Base-by-base conservation (phyloP, 2,329 filamentous ascomycete species). In the Phialocephala subalpina region DNA sequence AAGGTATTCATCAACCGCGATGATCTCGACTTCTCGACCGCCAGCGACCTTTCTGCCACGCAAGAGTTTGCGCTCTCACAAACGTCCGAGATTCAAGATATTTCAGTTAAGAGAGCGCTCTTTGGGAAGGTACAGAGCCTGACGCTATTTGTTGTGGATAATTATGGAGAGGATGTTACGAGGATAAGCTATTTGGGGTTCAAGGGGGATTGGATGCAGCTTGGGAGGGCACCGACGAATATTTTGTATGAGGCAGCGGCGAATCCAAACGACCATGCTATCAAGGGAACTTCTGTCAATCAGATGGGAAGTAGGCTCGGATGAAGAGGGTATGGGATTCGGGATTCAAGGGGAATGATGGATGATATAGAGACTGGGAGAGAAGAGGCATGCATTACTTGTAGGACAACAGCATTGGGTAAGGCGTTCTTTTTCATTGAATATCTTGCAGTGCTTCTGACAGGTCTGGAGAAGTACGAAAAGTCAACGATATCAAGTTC, bases 161-260 rank as follows among this genome's bases (percentile, higher is more conserved):
- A 98, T 77, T 97, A 95, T 79, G 86, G 89, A 72, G 86, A 88
- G 12, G 92, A 97, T 63, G 88, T 91, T 63, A 95, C 92, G 53
- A 85, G 89, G 58, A 78, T 98, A 1, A 89, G 84, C 68, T 99
- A 97, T 80, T 70, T 98, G 64, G 96, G 92, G 0, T 98, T 99
- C 82, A 94, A 93, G 80, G 96, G 96, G 27, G 93, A 97, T 80
- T 98, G 93, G 85, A 96, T 96, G 87, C 89, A 90, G 77, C 80
- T 97, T 75, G 96, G 91, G 56, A 85, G 91, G 63, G 93, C 95
- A 76, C 94, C 96, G 0, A 83, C 91, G 7, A 93, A 91, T 72
- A 95, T 98, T 73, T 75, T 97, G 67, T 99, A 98, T 79, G 96
- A 99, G 84, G 92, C 94, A 20, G 95, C 95, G 29, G 91, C 96